Evolutionary conservation across 805 yeast species (phyloP).

Genomic region (Candida odintsovae): DNA sequence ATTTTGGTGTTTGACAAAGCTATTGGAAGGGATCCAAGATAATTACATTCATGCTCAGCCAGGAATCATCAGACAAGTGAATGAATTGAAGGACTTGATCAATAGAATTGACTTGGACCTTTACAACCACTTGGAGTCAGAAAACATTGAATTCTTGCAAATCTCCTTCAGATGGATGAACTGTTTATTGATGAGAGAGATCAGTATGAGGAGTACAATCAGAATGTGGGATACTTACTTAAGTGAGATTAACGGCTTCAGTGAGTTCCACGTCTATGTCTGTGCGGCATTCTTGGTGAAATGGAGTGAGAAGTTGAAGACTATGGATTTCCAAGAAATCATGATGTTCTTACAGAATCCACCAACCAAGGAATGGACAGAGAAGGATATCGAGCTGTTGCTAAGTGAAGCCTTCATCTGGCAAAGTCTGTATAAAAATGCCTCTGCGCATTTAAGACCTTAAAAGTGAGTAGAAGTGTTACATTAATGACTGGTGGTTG

Average conservation of each 20-base stretch:
- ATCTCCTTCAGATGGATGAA: slow-evolving; percentile 99
- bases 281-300: slow-evolving; percentile 94
- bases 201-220: slow-evolving; percentile 68
- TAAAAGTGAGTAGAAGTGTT: background rate
- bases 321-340: slow-evolving; percentile 92
- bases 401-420: slow-evolving; percentile 95
- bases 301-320: slow-evolving; percentile 72
- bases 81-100: slow-evolving; percentile 70
- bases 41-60: slow-evolving; percentile 98
- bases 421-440: slow-evolving; percentile 89
- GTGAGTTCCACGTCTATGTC: slow-evolving; percentile 91
- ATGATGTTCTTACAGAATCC: slow-evolving; percentile 87
- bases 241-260: slow-evolving; percentile 72
- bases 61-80: slow-evolving; percentile 89
- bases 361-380: slow-evolving; percentile 82
- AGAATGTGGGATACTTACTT: slow-evolving; percentile 98
- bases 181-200: slow-evolving; percentile 91
- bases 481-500: background rate
- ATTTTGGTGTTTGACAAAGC: slow-evolving; percentile 91
- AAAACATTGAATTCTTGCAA: slow-evolving; percentile 91
- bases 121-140: slow-evolving; percentile 66
- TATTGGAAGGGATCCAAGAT: slow-evolving; percentile 92
- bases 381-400: slow-evolving; percentile 84
- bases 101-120: slow-evolving; percentile 73
- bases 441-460: slow-evolving; percentile 71